Evolutionary conservation across 23 red algal genomes (phyloP).

Genomic region (Agarophyton chilense): DNA sequence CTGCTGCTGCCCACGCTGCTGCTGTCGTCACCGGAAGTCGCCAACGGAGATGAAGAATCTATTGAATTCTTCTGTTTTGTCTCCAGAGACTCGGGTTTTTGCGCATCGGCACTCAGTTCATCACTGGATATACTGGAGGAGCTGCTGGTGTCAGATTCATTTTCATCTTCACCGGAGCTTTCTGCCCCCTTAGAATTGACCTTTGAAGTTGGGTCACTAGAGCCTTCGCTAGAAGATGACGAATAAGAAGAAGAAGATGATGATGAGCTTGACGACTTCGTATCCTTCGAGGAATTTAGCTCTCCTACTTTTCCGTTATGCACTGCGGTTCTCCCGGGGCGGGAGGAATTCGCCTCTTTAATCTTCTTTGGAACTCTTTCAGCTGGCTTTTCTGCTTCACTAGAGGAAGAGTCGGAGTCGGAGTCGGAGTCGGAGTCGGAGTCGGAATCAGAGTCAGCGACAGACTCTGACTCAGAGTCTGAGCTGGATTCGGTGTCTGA

Average conservation of each 20-base stretch:
- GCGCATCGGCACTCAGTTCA: background rate
- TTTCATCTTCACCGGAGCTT: background rate
- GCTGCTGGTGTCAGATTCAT: background rate
- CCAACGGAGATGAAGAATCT: background rate
- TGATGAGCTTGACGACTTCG: background rate
- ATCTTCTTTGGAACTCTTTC: background rate
- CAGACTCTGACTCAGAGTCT: no score
- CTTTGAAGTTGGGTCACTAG: background rate
- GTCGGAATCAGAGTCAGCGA: no score
- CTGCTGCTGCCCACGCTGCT: background rate
- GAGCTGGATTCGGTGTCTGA: no score
- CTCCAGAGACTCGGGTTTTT: background rate
- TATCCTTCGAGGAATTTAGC: background rate
- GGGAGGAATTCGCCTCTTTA: background rate
- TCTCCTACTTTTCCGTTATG: background rate
- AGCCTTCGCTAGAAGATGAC: background rate
- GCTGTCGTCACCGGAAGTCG: background rate
- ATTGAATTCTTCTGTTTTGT: background rate
- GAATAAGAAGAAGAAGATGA: background rate
- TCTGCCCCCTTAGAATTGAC: background rate
- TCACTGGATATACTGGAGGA: background rate
- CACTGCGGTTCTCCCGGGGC: background rate
- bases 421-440: background rate
- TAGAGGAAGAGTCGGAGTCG: background rate
- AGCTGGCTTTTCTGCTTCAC: background rate